phyloP scores from a whole-genome alignment of 169 alveolate genomes.

The Plasmodium yoelii region DNA sequence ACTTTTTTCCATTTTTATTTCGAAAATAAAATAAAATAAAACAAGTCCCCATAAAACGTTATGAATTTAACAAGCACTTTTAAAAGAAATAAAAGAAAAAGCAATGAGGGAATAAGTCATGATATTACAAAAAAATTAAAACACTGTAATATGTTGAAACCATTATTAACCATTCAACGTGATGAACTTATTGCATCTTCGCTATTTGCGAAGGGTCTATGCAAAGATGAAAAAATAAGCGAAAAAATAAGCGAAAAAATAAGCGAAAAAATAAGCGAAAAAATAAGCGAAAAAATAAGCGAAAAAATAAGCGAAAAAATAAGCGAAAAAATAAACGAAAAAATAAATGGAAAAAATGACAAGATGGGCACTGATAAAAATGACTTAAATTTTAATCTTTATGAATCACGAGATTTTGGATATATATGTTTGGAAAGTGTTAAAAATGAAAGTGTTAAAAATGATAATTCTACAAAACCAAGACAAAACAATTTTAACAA shows the following conservation, averaged over 20 bases:
- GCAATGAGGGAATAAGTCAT: slow-evolving; percentile 73
- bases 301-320: slow-evolving; percentile 3
- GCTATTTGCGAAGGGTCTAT: slow-evolving; percentile 33
- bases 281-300: not conserved
- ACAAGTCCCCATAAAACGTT: slow-evolving; percentile 32
- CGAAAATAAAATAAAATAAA: no score
- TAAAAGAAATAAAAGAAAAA: slow-evolving; percentile 69
- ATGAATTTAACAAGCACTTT: slow-evolving; percentile 58
- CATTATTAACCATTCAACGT: slow-evolving; percentile 3
- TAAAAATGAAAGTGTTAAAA: not conserved
- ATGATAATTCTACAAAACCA: not conserved
- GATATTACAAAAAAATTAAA: slow-evolving; percentile 66
- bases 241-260: slow-evolving; percentile 3
- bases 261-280: not conserved
- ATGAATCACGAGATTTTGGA: not conserved
- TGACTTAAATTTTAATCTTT: not conserved
- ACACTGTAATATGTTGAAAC: slow-evolving; percentile 49
- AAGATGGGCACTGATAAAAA: not conserved
- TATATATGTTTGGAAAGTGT: not conserved
- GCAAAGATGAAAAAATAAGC: not conserved
- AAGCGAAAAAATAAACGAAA: not conserved
- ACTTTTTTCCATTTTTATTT: no score
- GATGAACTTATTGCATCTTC: slow-evolving; percentile 43
- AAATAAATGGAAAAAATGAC: not conserved
- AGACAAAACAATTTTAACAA: not conserved